Base-by-base conservation (phyloP, 2,329 filamentous ascomycete species). In the Fusarium odoratissimum region DNA sequence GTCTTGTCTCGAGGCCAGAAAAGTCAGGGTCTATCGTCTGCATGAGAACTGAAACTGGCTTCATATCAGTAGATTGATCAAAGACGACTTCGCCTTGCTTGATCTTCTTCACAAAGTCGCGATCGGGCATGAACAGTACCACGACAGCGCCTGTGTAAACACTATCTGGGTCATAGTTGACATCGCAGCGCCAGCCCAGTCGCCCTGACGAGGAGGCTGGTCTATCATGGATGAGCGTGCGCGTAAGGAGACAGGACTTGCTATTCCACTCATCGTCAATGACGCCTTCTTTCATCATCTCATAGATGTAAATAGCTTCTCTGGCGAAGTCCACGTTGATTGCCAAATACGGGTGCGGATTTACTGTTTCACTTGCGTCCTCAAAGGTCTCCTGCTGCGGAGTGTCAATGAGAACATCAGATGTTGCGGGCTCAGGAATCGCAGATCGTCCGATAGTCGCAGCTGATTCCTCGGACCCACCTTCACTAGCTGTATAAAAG, bases 291-390 rank as follows among this genome's bases (percentile, higher is more conserved):
- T 4, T 38, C 23, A 6, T 8, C 1, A 52, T 8, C 0, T 52
- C 33, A 17, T 52, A 38, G 5, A 38, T 52, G 1, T 28, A 19
- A 2, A 52, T 38, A 2, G 49, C 49, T 12, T 52, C 49, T 21
- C 19, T 16, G 10, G 33, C 33, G 1, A 37, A 28, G 1, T 25
- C 23, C 1, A 8, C 1, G 23, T 3, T 38, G 0, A 52, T 38
- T 2, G 49, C 16, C 5, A n/a, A 5, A 0, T 28, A 16, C 4
- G 33, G 33, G 3, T 38, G 33, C 5, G 49, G 49, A 2, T 52
- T 52, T 0, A 16, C 17, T n/a, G 31, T 35, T 2, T 25, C n/a
- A 3, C 6, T 11, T 16, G 1, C 4, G 4, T 10, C n/a, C 3
- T 35, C n/a, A 4, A 21, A 0, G 6, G 2, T 8, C 3, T 25